Evolutionary conservation across 1,284 basidiomycete species (phyloP).

Genomic region (Butyriboletus appendiculatus): DNA sequence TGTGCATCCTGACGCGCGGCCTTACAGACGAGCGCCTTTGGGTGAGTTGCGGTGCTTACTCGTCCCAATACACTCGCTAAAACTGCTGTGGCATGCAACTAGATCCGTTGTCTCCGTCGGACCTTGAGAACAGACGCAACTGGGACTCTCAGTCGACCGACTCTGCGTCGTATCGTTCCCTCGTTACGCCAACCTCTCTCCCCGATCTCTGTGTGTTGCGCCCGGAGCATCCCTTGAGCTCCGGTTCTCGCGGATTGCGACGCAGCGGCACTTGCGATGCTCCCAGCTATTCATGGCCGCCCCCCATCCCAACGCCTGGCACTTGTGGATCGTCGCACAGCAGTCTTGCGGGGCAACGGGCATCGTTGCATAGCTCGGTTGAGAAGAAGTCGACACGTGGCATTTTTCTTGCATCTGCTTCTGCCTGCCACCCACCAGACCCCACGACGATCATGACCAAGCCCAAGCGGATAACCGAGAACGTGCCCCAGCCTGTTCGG

Average conservation of each 20-base stretch:
- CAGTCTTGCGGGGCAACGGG: slow-evolving; percentile 4
- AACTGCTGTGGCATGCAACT: slow-evolving; percentile 1
- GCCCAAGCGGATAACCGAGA: slow-evolving; percentile 11
- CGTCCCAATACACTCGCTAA: not conserved
- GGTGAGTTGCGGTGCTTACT: slow-evolving; percentile 24
- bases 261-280: slow-evolving; percentile 6
- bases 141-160: slow-evolving; percentile 3
- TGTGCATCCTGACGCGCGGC: slow-evolving; percentile 5
- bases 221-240: slow-evolving; percentile 13
- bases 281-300: slow-evolving; percentile 30
- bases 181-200: slow-evolving; percentile 7
- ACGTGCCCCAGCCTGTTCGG: slow-evolving; percentile 19
- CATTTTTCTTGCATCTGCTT: slow-evolving; percentile 4
- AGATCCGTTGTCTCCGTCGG: slow-evolving; percentile 31
- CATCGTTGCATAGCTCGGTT: slow-evolving; percentile 11
- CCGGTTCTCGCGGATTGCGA: slow-evolving; percentile 8
- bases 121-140: slow-evolving; percentile 19
- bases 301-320: slow-evolving; percentile 7
- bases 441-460: slow-evolving; percentile 8
- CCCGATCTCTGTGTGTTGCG: slow-evolving; percentile 16
- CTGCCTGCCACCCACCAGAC: slow-evolving; percentile 7
- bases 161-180: slow-evolving; percentile 10
- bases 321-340: slow-evolving; percentile 1
- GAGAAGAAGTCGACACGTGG: slow-evolving; percentile 10
- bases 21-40: slow-evolving; percentile 21